Evolutionary conservation across 495 filamentous ascomycete species (phyloP).

Genomic region (Talaromyces nanjingensis): DNA sequence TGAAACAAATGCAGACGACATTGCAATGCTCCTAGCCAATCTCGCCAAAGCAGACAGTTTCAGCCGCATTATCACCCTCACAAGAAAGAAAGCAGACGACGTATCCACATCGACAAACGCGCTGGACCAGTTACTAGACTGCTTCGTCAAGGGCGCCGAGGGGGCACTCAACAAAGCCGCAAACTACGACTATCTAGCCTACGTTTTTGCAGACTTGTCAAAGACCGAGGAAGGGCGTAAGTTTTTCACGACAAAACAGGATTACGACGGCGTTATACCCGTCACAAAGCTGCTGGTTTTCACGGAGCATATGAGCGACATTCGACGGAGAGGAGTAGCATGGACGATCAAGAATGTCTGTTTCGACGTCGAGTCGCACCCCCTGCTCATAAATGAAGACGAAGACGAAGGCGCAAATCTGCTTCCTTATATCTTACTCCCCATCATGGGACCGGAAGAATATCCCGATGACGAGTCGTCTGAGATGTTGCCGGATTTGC

Average conservation of each 20-base stretch:
- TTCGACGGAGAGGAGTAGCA: conserved; percentile 85
- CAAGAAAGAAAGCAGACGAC: conserved; percentile 52
- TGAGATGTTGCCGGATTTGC: conserved; percentile 77
- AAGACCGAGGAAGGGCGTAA: conserved; percentile 66
- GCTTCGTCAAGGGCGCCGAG: conserved; percentile 86
- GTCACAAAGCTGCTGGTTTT: conserved; percentile 86
- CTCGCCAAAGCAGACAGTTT: conserved; percentile 71
- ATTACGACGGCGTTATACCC: conserved; percentile 73
- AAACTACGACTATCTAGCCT: conserved; percentile 85
- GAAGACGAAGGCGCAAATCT: conserved; percentile 57
- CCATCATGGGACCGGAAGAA: conserved; percentile 52
- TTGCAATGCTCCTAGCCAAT: conserved; percentile 91
- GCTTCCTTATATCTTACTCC: conserved; percentile 78
- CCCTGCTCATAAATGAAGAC: conserved; percentile 61
- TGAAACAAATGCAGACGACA: conserved; percentile 71
- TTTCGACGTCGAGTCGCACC: conserved; percentile 64
- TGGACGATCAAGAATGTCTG: conserved; percentile 83
- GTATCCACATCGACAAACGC: conserved; percentile 61
- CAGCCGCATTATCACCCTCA: conserved; percentile 56
- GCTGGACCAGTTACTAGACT: conserved; percentile 87
- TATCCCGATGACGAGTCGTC: conserved; percentile 62
- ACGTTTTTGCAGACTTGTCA: conserved; percentile 87
- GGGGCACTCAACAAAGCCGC: conserved; percentile 77
- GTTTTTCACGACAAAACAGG: conserved; percentile 67
- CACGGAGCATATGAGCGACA: conserved; percentile 73